phyloP scores from a whole-genome alignment of 73 alveolate genomes.

The Stentor coeruleus region DNA sequence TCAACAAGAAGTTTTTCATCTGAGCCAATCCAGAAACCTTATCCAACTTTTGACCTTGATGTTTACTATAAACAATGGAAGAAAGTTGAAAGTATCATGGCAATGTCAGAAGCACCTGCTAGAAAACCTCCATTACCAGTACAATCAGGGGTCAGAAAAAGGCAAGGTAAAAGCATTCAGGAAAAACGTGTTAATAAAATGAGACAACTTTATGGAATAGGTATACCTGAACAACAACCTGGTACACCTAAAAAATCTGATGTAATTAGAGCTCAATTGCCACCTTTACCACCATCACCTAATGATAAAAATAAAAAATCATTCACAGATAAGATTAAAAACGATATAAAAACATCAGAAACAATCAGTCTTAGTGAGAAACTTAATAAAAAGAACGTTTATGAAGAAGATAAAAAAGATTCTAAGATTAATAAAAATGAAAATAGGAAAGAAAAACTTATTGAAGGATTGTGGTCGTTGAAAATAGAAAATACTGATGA shows the following conservation, averaged over 20 bases:
- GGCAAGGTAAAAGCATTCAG: neutral
- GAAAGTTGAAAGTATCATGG: neutral
- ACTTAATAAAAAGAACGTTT: neutral
- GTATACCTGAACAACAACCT: neutral
- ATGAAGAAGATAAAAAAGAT: neutral
- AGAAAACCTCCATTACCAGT: constrained; percentile 12
- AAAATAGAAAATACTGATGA: neutral
- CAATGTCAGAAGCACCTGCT: neutral
- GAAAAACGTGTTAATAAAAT: constrained; percentile 2
- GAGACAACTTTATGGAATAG: constrained; percentile 12
- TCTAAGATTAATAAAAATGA: neutral
- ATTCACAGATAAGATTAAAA: neutral
- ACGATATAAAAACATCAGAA: neutral
- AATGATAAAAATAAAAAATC: neutral
- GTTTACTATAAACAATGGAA: constrained; percentile 15
- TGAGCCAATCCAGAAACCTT: constrained; percentile 3
- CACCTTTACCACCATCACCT: neutral
- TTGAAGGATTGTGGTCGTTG: neutral
- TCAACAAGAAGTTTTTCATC: constrained; percentile 20
- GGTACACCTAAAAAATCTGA: neutral
- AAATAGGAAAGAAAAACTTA: neutral
- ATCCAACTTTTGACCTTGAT: constrained; percentile 4
- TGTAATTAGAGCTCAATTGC: neutral
- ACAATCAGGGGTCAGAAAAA: neutral
- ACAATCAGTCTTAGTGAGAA: neutral